phyloP scores from a whole-genome alignment of 2,329 filamentous ascomycete species.

The Cadophora gregata region DNA sequence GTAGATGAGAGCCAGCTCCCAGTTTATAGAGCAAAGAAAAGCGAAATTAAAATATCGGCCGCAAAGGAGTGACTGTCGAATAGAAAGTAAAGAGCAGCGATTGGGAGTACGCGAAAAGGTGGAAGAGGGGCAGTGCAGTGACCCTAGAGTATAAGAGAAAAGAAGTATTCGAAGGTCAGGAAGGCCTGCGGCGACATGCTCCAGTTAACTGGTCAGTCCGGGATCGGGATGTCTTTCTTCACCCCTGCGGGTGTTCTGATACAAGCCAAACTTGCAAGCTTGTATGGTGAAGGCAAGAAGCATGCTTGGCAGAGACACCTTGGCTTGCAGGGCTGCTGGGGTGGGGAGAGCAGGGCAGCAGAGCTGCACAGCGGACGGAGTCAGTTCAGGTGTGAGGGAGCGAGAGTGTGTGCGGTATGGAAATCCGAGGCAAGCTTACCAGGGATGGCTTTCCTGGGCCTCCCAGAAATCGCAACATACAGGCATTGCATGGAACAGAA shows the following conservation, averaged over 20 bases:
- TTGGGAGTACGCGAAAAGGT: constrained; percentile 54
- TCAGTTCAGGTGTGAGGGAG: constrained; percentile 14
- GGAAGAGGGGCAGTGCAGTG: constrained; percentile 55
- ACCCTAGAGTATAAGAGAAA: constrained; percentile 59
- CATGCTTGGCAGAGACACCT: constrained; percentile 36
- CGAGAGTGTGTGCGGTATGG: constrained; percentile 26
- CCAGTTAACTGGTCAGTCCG: constrained; percentile 40
- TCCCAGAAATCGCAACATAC: constrained; percentile 9
- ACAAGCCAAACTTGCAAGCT: constrained; percentile 43
- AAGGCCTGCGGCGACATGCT: constrained; percentile 38
- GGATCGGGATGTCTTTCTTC: constrained; percentile 41
- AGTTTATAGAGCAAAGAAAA: constrained; percentile 55
- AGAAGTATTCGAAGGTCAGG: constrained; percentile 49
- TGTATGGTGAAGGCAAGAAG: constrained; percentile 42
- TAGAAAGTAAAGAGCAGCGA: constrained; percentile 48
- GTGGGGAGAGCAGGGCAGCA: constrained; percentile 10
- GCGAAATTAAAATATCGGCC: constrained; percentile 48
- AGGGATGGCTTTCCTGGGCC: constrained; percentile 10
- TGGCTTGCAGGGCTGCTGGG: constrained; percentile 28
- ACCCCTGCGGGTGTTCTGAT: constrained; percentile 44
- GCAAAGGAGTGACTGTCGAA: constrained; percentile 59
- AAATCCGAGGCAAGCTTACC: constrained; percentile 28
- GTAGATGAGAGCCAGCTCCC: constrained; percentile 63
- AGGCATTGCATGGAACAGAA: constrained; percentile 30
- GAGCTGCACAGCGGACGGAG: neutral